Evolutionary conservation across 163 green algal species (phyloP).

Genomic region (Chlamydomonas reinhardtii): DNA sequence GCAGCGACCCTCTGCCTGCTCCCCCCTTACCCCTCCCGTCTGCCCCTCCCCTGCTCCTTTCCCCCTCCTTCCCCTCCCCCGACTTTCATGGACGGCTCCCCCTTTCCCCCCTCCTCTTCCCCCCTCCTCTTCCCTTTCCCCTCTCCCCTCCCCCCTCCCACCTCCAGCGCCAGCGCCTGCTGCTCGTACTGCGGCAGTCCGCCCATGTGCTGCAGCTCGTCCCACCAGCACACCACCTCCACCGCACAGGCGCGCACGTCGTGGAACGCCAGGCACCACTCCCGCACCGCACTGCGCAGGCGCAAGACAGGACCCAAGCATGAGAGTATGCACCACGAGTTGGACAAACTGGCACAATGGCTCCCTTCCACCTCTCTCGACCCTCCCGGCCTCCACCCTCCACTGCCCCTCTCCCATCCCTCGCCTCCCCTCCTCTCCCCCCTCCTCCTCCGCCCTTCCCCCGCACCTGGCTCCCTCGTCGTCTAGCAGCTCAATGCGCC

Average conservation of each 20-base stretch:
- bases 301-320: no score
- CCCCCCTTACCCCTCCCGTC: background rate
- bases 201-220: constrained; percentile 64
- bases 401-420: no score
- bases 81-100: no score
- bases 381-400: no score
- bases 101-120: background rate
- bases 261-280: constrained; percentile 84
- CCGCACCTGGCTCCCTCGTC: constrained; percentile 75
- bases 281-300: constrained; percentile 75
- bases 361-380: no score
- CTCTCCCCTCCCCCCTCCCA: background rate
- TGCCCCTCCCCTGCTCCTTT: no score
- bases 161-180: constrained; percentile 78
- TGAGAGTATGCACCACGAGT: no score
- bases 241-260: constrained; percentile 81
- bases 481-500: constrained; percentile 79
- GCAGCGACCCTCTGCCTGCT: no score
- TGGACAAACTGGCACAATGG: no score
- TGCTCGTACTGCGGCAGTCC: constrained; percentile 55
- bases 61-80: no score
- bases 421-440: no score
- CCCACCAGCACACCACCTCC: constrained; percentile 77
- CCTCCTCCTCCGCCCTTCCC: no score
- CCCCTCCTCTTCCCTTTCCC: background rate